Evolutionary conservation across 805 yeast species (phyloP).

Genomic region (Barnettozyma sucrosica): DNA sequence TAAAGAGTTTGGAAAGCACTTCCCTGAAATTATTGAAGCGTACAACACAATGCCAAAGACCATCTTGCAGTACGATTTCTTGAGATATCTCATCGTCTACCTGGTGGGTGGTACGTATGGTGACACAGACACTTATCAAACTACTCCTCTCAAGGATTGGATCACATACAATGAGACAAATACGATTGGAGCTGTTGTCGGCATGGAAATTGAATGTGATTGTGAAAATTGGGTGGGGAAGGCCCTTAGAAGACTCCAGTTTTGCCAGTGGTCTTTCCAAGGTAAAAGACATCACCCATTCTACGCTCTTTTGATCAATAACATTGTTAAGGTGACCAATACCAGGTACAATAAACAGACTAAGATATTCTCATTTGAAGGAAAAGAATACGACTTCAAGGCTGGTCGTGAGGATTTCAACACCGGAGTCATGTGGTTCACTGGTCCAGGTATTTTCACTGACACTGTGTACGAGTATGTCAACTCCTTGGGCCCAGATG

Average conservation of each 20-base stretch:
- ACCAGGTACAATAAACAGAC: constrained; percentile 30
- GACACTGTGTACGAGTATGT: constrained; percentile 26
- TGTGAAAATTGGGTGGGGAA: constrained; percentile 48
- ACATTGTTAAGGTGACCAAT: constrained; percentile 46
- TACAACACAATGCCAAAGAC: constrained; percentile 46
- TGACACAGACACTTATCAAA: constrained; percentile 47
- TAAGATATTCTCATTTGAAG: constrained; percentile 19
- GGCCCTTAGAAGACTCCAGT: constrained; percentile 47
- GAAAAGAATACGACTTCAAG: constrained; percentile 29
- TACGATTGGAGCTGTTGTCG: constrained; percentile 48
- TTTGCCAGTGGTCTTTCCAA: constrained; percentile 57
- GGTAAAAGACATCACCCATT: constrained; percentile 59
- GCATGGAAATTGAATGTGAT: constrained; percentile 49
- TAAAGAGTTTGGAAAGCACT: not conserved
- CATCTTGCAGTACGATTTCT: constrained; percentile 47
- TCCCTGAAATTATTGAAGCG: constrained; percentile 48
- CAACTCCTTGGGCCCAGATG: constrained; percentile 6
- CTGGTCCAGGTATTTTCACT: constrained; percentile 49
- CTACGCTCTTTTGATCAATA: constrained; percentile 46
- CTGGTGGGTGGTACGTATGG: constrained; percentile 56
- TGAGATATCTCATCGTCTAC: constrained; percentile 45
- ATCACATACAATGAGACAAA: constrained; percentile 33
- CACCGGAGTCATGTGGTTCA: constrained; percentile 51
- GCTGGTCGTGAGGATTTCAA: constrained; percentile 53
- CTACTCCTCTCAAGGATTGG: constrained; percentile 55